These are phyloP conservation scores for Isatis lusitanica DNA, from an alignment of 441 rosid species.

Conservation along the genomic window DNA sequence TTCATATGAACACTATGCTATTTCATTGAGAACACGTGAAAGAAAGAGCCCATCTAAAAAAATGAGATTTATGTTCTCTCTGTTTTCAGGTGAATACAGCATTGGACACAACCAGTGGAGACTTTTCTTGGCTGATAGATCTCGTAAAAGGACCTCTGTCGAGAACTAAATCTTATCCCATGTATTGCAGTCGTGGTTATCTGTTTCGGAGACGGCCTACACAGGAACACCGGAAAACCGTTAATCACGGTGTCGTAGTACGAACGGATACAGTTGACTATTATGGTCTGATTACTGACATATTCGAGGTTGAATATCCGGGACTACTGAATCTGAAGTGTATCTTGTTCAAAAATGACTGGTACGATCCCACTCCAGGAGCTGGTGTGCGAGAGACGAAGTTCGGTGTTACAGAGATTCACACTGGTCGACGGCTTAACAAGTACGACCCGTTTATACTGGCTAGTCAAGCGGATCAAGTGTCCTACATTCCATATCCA, in stretches of 20 bases:
- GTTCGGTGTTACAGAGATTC: background rate
- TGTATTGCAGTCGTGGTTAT: background rate
- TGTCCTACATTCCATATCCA: too few relatives aligned
- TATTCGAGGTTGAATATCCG: background rate
- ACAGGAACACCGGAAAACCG: background rate
- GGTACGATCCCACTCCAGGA: background rate
- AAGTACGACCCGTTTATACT: background rate
- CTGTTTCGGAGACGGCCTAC: background rate
- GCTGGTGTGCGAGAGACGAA: background rate
- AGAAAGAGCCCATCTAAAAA: too few relatives aligned
- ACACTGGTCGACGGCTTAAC: background rate
- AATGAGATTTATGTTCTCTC: too few relatives aligned
- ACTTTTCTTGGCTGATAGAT: background rate
- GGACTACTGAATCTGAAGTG: background rate
- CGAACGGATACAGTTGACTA: background rate
- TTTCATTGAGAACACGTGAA: too few relatives aligned
- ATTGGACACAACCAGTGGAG: too few relatives aligned
- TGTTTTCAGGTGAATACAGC: too few relatives aligned
- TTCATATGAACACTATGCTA: too few relatives aligned
- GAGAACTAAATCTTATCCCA: background rate
- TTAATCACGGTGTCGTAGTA: background rate
- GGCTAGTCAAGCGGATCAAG: too few relatives aligned
- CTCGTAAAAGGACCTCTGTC: background rate
- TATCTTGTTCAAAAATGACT: background rate
- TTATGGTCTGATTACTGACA: background rate